Conservation (phyloP, 345 rosid genomes). For the Eucalyptus regnans region DNA sequence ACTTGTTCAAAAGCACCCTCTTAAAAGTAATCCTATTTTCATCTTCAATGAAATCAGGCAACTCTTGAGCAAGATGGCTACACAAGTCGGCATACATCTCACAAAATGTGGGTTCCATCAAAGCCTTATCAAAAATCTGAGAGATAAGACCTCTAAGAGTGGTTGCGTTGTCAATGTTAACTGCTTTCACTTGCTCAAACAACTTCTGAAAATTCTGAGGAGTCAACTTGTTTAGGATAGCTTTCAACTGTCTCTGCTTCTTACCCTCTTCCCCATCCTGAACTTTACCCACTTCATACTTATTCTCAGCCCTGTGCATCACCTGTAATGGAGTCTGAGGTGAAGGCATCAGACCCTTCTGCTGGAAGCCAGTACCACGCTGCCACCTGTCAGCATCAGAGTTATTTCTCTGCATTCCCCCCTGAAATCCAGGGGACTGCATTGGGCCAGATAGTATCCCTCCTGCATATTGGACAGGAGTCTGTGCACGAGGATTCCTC, state of each 20-base stretch:
- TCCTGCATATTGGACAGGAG: conserved; percentile 25
- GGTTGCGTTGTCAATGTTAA: conserved; percentile 63
- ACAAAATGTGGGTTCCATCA: conserved; percentile 97
- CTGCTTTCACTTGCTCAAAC: conserved; percentile 84
- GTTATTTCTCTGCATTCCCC: conserved; percentile 44
- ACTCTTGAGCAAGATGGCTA: conserved; percentile 44
- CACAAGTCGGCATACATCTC: conserved; percentile 96
- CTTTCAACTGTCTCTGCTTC: conserved; percentile 84
- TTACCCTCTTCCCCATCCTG: conserved; percentile 59
- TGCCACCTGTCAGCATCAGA: conserved; percentile 88
- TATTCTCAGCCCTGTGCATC: conserved; percentile 94
- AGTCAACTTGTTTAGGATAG: conserved; percentile 86
- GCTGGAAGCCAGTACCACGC: conserved; percentile 49
- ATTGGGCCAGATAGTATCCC: conserved; percentile 68
- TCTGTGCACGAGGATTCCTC: conserved; percentile 57
- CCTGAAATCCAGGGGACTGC: conserved; percentile 58
- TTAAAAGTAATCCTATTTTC: conserved; percentile 73
- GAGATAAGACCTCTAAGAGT: conserved; percentile 78
- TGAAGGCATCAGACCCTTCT: conserved; percentile 75
- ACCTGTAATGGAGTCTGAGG: conserved; percentile 69
- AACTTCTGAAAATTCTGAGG: conserved; percentile 94
- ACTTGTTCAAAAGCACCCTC: conserved; percentile 82
- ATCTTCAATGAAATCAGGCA: conserved; percentile 67
- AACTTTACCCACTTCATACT: conserved; percentile 77
- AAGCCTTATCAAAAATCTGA: conserved; percentile 96